phyloP scores from a whole-genome alignment of 2,329 filamentous ascomycete species.

The Diaporthe ampelina region DNA sequence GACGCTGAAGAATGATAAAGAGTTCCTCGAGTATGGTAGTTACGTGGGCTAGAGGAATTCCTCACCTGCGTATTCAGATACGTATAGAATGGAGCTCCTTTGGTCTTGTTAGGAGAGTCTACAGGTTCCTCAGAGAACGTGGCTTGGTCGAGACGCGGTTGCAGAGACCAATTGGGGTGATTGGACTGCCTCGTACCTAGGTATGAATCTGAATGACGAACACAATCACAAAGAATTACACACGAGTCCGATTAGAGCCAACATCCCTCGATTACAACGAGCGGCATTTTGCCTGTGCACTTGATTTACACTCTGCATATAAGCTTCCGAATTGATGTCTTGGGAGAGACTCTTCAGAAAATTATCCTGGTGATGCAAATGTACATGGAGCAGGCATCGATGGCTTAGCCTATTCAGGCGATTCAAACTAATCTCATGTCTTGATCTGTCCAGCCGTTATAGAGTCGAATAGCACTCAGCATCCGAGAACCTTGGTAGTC shows the following conservation, averaged over 20 bases:
- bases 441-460: background rate
- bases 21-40: slow-evolving; percentile 28
- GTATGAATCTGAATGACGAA: background rate
- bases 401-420: too few relatives aligned
- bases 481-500: background rate
- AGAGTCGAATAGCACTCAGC: background rate
- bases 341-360: background rate
- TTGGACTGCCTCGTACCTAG: too few relatives aligned
- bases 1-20: slow-evolving; percentile 10
- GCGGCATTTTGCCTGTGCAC: background rate
- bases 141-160: background rate
- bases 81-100: too few relatives aligned
- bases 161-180: background rate
- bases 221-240: background rate
- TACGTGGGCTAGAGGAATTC: slow-evolving; percentile 23
- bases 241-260: too few relatives aligned
- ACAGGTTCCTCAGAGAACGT: background rate
- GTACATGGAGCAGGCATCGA: background rate
- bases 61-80: too few relatives aligned
- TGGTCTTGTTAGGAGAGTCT: too few relatives aligned
- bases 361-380: background rate
- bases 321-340: background rate
- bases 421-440: background rate
- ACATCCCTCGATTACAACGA: background rate
- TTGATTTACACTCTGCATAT: too few relatives aligned